Evolutionary conservation across 345 rosid species (phyloP).

Genomic region (Kernera saxatilis): DNA sequence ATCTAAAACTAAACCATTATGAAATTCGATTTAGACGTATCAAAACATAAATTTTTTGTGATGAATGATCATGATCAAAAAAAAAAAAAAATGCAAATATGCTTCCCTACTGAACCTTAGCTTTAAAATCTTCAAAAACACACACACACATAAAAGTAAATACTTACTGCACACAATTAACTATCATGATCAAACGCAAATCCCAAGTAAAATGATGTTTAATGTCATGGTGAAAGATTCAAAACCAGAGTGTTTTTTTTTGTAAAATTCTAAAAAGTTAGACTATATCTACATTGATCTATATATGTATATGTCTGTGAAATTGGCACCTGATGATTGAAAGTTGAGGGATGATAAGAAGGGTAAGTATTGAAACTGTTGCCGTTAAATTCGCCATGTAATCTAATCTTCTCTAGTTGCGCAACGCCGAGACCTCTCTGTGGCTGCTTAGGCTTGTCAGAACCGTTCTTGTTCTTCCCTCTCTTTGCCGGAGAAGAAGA

Average conservation of each 20-base stretch:
- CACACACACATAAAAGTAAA: not conserved
- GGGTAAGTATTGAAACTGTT: conserved; percentile 33
- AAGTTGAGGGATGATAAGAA: conserved; percentile 43
- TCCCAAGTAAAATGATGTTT: not conserved
- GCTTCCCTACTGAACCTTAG: too few relatives aligned
- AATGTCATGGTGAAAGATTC: not conserved
- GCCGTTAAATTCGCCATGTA: conserved; percentile 51
- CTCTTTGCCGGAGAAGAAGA: conserved; percentile 52
- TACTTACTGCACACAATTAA: not conserved
- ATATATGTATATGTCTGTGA: not conserved
- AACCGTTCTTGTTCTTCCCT: conserved; percentile 64
- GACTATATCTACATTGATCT: not conserved
- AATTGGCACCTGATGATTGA: conserved; percentile 55
- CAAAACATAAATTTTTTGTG: not conserved
- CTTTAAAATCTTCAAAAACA: too few relatives aligned
- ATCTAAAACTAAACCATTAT: not conserved
- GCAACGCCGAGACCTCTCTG: conserved; percentile 99
- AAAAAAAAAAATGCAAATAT: too few relatives aligned
- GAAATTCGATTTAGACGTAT: not conserved
- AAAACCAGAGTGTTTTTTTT: not conserved
- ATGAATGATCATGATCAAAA: not conserved
- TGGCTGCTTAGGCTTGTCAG: conserved; percentile 88
- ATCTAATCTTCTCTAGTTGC: conserved; percentile 84
- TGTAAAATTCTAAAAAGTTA: not conserved
- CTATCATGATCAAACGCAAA: not conserved